Base-by-base conservation (phyloP, 2,329 filamentous ascomycete genomes). In the Penicillium sp. region DNA sequence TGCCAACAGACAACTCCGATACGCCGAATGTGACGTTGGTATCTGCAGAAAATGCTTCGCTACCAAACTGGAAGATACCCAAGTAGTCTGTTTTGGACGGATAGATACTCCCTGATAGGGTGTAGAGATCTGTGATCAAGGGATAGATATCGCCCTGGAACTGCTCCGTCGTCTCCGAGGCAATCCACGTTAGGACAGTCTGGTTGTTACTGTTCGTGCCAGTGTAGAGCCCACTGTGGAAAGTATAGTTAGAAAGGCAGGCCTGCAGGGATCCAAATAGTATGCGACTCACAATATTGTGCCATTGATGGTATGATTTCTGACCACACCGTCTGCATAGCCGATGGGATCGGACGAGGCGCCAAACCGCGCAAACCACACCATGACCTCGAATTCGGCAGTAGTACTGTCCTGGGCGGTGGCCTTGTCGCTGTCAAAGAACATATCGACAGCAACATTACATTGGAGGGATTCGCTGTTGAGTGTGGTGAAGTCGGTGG, bases 391-490 rank as follows among this genome's bases (percentile, higher is more conserved):
- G 71, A 78, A 81, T 21, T 65, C 63, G 31, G 76, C 72, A 7
- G 62, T 23, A 2, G 67, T 67, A 43, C 75, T 80, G 67, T 79
- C 68, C 44, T 68, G 57, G 0, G 83, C 72, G 0, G 68, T 76
- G 1, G 60, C 64, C 53, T 76, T 67, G 66, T 83, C 75, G 26
- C 63, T 67, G 61, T 84, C 83, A 53, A 85, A 70, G 70, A 85
- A 86, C 78, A 85, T 83, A 72, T 86, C 83, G 59, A 86, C 74
- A 35, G 82, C 83, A 33, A 86, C 82, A 74, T 85, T 85, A 68
- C 81, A 72, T 62, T 83, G 82, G 57, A 83, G 69, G 0, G 66
- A 59, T n/a, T 71, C 68, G 0, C 69, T 58, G 3, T 59, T 65
- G 13, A 84, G 69, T 0, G 68, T 66, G 0, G 68, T 35, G 3